phyloP scores from a whole-genome alignment of 495 filamentous ascomycete species.

The Xylona heveae region DNA sequence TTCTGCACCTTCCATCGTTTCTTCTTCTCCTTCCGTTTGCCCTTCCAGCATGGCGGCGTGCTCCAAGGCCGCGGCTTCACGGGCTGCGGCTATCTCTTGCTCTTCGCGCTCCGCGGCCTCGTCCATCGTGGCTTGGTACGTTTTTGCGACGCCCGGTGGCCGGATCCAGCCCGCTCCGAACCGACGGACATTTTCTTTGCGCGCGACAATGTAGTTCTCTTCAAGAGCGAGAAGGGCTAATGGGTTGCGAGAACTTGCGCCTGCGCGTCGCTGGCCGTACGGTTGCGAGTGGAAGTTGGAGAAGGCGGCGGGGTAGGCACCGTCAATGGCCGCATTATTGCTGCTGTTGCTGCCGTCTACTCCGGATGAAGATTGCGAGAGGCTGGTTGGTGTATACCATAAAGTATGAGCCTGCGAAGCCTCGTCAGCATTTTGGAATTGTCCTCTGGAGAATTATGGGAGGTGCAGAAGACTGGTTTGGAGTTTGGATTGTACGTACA shows the following conservation, averaged over 20 bases:
- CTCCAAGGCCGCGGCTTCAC: slow-evolving; percentile 14
- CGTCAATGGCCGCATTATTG: background rate
- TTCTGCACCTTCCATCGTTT: slow-evolving; percentile 25
- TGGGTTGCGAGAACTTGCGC: background rate
- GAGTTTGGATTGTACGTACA: slow-evolving; percentile 5
- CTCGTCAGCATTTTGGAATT: slow-evolving; percentile 3
- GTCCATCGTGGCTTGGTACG: slow-evolving; percentile 19
- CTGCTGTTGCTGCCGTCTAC: background rate
- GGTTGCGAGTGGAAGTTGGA: slow-evolving; percentile 3
- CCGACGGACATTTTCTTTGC: slow-evolving; percentile 17
- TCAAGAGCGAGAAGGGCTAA: slow-evolving; percentile 13
- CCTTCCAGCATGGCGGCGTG: slow-evolving; percentile 10
- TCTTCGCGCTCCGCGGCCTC: slow-evolving; percentile 19
- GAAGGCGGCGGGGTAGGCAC: slow-evolving; percentile 5
- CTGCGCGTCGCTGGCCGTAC: background rate
- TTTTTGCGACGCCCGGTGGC: slow-evolving; percentile 21
- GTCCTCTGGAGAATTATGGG: too few relatives aligned
- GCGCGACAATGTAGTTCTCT: slow-evolving; percentile 14
- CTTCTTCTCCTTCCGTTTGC: slow-evolving; percentile 23
- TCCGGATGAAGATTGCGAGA: background rate
- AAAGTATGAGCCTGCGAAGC: slow-evolving; percentile 2
- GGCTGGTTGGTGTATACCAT: slow-evolving; percentile 3
- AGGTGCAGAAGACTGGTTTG: too few relatives aligned
- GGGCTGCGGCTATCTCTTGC: slow-evolving; percentile 13
- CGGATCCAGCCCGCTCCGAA: slow-evolving; percentile 22